Conservation (phyloP, 345 rosid genomes). For the Acer negundo region DNA sequence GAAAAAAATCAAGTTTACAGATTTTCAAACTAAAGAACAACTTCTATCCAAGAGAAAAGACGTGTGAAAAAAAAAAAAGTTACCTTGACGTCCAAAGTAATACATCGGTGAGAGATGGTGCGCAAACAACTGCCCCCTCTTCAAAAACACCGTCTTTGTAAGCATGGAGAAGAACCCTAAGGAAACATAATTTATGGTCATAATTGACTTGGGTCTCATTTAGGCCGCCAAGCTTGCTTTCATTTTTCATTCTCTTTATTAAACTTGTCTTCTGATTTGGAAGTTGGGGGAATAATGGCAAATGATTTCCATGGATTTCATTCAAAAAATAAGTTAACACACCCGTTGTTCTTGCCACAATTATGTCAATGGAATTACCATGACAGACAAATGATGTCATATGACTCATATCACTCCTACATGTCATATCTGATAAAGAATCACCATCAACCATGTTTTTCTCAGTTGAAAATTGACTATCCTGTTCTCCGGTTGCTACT, state of each 20-base stretch:
- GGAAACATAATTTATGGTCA: conserved; percentile 52
- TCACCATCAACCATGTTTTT: conserved; percentile 25
- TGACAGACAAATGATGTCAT: conserved; percentile 14
- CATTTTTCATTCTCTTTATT: conserved; percentile 35
- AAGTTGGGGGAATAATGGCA: conserved; percentile 49
- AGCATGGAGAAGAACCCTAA: conserved; percentile 79
- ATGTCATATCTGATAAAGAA: conserved; percentile 3
- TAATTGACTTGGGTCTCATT: conserved; percentile 33
- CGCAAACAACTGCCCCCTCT: conserved; percentile 83
- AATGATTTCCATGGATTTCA: conserved; percentile 33
- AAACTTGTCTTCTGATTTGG: conserved; percentile 28
- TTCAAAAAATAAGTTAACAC: conserved; percentile 43
- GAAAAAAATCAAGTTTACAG: not conserved
- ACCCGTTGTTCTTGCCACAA: conserved; percentile 64
- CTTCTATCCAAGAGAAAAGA: not conserved
- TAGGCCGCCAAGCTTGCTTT: conserved; percentile 29
- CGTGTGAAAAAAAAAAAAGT: not conserved
- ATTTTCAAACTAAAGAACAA: not conserved
- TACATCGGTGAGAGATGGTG: conserved; percentile 57
- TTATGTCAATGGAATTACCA: conserved; percentile 39
- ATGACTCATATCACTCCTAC: conserved; percentile 14
- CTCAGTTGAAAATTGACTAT: conserved; percentile 22
- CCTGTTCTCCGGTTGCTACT: conserved; percentile 16
- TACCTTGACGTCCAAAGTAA: conserved; percentile 64
- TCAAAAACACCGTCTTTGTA: conserved; percentile 73